Base-by-base conservation (phyloP, 2,329 filamentous ascomycete genomes). In the Pseudophaeomoniella oleicola region DNA sequence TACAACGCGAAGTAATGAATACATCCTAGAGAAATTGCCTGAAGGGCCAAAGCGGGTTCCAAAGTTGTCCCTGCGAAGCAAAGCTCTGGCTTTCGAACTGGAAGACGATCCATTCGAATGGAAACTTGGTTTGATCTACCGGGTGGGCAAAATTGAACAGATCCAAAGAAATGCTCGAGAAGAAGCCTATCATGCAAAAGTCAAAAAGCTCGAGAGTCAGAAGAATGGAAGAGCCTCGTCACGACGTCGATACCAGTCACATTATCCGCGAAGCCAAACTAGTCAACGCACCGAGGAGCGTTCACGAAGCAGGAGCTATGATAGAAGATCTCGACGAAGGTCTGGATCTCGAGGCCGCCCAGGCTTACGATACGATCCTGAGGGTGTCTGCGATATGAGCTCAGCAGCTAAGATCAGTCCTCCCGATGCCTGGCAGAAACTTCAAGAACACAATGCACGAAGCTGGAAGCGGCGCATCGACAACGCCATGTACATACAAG, bases 31-130 rank as follows among this genome's bases (percentile, higher is more conserved):
- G 12, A 94, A 94, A 57, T 71, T 72, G 6, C 85, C 90, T 0
- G 85, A 94, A 56, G 78, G 71, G 0, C 85, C 92, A 1, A 96
- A 92, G 54, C 66, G 74, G 32, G 77, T 98, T 0, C 90, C 90
- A 2, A 88, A 83, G 51, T 66, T 98, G 15, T 88, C 86, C 0
- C 46, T 98, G 6, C 75, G 86, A 36, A 81, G 80, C 37, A 81
- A 82, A 48, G 82, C 81, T 4, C 67, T 98, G 16, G 62, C 94
- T 2, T 88, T 98, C 40, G 88, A 96, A 51, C 67, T 98, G 22
- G 90, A 98, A 58, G 90, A 98, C 54, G 88, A 90, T 35, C 80
- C 84, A 0, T 98, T 98, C 50, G 90, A 98, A 55, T 98, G 87
- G 83, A 96, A 94, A 54, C 66, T 98, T 6, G 85, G 87, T 12